Conservation (phyloP, 805 yeast genomes). For the Nakazawaea anatomiae region DNA sequence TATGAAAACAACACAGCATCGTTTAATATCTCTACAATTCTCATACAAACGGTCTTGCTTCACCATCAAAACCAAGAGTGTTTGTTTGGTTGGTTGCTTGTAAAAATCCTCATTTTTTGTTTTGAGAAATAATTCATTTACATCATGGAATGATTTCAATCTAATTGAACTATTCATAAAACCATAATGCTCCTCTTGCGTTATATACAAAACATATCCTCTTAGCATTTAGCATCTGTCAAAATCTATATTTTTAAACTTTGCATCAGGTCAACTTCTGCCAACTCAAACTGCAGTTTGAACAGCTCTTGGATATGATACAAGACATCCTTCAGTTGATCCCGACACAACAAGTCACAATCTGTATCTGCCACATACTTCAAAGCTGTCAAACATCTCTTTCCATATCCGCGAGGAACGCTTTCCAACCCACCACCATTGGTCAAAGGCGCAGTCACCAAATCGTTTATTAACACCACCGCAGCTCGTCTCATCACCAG, state of each 20-base stretch:
- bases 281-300: neutral
- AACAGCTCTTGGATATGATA: conserved; percentile 15
- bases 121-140: too few relatives aligned
- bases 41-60: too few relatives aligned
- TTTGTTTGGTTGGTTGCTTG: too few relatives aligned
- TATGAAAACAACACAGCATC: too few relatives aligned
- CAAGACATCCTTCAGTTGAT: conserved; percentile 42
- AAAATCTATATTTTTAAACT: neutral
- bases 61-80: too few relatives aligned
- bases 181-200: too few relatives aligned
- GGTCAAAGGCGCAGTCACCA: conserved; percentile 32
- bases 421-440: conserved; percentile 30
- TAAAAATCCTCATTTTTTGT: too few relatives aligned
- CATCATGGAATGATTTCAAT: too few relatives aligned
- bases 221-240: too few relatives aligned
- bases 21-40: too few relatives aligned
- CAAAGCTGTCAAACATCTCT: conserved; percentile 34
- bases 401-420: conserved; percentile 44
- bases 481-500: conserved; percentile 72
- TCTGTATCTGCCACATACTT: conserved; percentile 43
- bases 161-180: too few relatives aligned
- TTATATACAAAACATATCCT: too few relatives aligned
- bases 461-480: conserved; percentile 58
- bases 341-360: conserved; percentile 51
- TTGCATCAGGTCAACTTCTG: neutral